A percentile compares a stretch with the other conserved stretches of the same genome.
Conservation (phyloP, 345 rosid genomes). For the Mangifera indica region DNA sequence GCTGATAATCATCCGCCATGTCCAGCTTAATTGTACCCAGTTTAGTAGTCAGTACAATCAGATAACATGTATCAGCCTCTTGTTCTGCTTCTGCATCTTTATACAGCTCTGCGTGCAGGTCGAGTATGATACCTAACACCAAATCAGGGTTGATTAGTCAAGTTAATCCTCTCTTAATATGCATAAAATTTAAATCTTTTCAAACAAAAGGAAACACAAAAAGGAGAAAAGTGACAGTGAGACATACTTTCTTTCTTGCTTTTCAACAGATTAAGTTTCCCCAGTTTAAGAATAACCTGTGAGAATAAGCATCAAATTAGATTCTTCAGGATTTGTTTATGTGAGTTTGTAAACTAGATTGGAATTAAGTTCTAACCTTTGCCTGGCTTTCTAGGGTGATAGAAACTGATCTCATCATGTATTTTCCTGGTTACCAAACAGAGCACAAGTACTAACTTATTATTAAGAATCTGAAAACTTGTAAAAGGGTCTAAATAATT, state of each 20-base stretch:
- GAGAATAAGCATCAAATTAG: constrained; percentile 1
- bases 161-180: neutral
- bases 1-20: constrained; percentile 71
- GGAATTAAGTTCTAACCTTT: constrained; percentile 42
- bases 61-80: constrained; percentile 56
- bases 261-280: constrained; percentile 66
- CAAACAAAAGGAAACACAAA: neutral
- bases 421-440: constrained; percentile 53
- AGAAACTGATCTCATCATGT: constrained; percentile 60
- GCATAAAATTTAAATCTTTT: neutral
- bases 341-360: neutral
- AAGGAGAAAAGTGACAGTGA: neutral
- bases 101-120: constrained; percentile 70
- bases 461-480: too few species aligned
- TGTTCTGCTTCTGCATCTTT: constrained; percentile 46
- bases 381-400: constrained; percentile 52
- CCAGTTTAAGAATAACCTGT: constrained; percentile 66
- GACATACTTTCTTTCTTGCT: constrained; percentile 67
- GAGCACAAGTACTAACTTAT: neutral
- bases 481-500: neutral
- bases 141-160: constrained; percentile 2
- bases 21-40: constrained; percentile 69
- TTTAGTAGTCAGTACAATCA: constrained; percentile 60
- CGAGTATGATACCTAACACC: constrained; percentile 57
- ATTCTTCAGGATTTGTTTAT: neutral